A percentile compares a stretch with the other conserved stretches of the same genome.
phyloP scores from a whole-genome alignment of 768 basidiomycete species.

The Podaxis rugospora region DNA sequence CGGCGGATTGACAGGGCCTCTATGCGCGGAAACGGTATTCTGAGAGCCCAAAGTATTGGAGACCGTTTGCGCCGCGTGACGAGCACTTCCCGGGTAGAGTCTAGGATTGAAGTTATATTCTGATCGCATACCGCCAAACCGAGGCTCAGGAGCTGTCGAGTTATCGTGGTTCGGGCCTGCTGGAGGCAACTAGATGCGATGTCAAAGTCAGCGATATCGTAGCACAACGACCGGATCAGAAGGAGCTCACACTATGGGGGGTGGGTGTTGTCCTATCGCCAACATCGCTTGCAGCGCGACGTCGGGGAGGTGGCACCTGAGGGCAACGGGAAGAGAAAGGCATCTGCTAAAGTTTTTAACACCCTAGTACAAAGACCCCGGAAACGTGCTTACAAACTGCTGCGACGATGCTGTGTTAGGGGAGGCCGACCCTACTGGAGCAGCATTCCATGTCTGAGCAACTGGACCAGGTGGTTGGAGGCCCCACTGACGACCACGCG shows the following conservation, averaged over 20 bases:
- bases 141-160: background rate
- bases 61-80: background rate
- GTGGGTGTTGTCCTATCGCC: background rate
- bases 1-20: background rate
- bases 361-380: background rate
- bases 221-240: background rate
- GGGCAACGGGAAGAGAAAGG: background rate
- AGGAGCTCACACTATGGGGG: background rate
- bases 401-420: background rate
- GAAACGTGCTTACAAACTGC: constrained; percentile 1
- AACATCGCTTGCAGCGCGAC: constrained; percentile 1
- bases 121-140: background rate
- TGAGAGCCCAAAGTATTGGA: background rate
- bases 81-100: constrained; percentile 10
- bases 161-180: background rate
- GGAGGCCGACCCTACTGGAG: background rate
- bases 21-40: background rate
- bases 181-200: background rate
- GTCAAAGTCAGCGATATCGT: background rate
- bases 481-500: background rate
- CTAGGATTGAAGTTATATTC: constrained; percentile 8
- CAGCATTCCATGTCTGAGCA: background rate
- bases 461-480: background rate
- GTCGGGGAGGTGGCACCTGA: constrained; percentile 1
- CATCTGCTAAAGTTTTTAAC: background rate